Evolutionary conservation across 352 stramenopile genomes (phyloP), one percentile per base, ranked within the genome.

Genomic region (Elongisporangium prolatum): DNA sequence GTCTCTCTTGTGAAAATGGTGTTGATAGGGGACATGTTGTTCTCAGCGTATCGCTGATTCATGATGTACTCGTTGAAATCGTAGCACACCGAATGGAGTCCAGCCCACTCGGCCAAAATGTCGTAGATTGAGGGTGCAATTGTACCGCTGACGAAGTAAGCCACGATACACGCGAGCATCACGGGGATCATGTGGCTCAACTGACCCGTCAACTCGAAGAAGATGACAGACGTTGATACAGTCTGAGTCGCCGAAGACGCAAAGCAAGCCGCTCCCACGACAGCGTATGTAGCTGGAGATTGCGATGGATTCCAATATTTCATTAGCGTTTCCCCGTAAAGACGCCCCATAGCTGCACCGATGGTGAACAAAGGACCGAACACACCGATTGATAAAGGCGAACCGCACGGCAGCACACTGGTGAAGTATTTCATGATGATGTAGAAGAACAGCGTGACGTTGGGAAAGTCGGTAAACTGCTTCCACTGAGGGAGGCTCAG

Each of bases 231-330:
- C 1, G 84, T 94, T 0, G 84, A 97, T 7, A 98, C 85, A 0
- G 93, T 95, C 52, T 93, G 71, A 4, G 93, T 98, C 10, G 93
- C 91, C 4, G 89, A 96, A 0, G 88, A 89, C 1, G 90, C 71
- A 57, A 98, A 96, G 53, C 88, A 92, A 8, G 91, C 93, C 3
- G 93, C 93, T 2, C 92, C 93, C 10, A 98, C 90, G 20, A 98
- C 80, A 0, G 91, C 88, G 50, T 97, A 98, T 7, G 84, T 89
- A 0, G 82, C 82, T 16, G 83, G 79, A 0, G 80, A 89, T 56
- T 92, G 80, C 11, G 76, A 78, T n/a, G 81, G 75, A 51, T 79
- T 89, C 75, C 82, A 91, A 52, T 88, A 75, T 59, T 84, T 83
- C 65, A 88, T 79, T 2, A 96, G 60, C 4, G 80, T 84, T 64